Base-by-base conservation (phyloP, 306 rosid species). In the Lotus japonicus region DNA sequence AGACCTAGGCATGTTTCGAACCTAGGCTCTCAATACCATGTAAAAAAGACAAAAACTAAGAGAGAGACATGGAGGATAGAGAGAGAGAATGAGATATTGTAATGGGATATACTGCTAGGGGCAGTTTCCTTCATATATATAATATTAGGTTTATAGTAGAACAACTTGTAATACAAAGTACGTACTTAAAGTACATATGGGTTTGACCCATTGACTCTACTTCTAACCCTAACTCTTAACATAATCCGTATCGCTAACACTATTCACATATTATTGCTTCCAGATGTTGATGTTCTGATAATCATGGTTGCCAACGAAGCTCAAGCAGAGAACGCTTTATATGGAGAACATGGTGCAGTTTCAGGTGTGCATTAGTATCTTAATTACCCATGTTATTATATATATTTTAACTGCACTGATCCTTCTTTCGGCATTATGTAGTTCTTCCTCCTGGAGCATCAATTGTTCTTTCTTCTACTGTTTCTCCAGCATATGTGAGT, bases 401-500 rank as follows among this genome's bases (percentile, higher is more conserved):
- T 64, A 2, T 42, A 2, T 38, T 63, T 38, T 46, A 60, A 23
- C 23, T 35, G 26, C 44, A 61, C 71, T 88, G 58, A 84, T 75
- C 56, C 76, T 64, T 31, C 36, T 70, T 72, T 78, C 46, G 75
- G 51, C 64, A 38, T 73, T 69, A 19, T 56, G 61, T 67, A 92
- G 98, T 77, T 43, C 97, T 92, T 81, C 91, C 96, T 11, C 41
- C 78, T 12, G 98, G 97, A 61, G 94, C 98, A 72, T 72, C 96
- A 45, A 77, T 92, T 21, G 70, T 92, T 58, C 89, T 92, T 56
- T 86, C 94, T 46, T 92, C 98, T 68, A 92, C 98, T 4, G 98
- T 92, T 81, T 92, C 98, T 88, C 98, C 96, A 53, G 97, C 85
- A 82, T 92, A 76, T 58, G 87, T 92, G 79, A 80, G 83, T 81